Evolutionary conservation across 2,329 filamentous ascomycete species (phyloP), one percentile per base, ranked within the genome.

Genomic region (Colletotrichum gigasporum): DNA sequence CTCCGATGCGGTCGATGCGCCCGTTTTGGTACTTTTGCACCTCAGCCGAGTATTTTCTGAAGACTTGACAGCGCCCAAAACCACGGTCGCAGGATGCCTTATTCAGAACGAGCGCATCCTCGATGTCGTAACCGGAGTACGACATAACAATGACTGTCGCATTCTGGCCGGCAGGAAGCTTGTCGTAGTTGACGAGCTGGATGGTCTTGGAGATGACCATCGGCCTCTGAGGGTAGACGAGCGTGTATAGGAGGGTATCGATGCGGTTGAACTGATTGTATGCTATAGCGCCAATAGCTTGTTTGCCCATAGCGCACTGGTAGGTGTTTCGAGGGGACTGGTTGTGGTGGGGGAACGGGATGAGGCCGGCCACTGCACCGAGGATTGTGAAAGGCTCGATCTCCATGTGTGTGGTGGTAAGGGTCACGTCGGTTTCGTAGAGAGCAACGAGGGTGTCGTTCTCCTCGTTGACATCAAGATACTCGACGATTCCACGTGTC

Each of bases 291-390:
- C 96, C 96, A 75, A 99, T 98, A 37, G 96, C 96, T 91, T 99
- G 96, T 81, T 99, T 99, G 87, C 96, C 96, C 96, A 99, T 99
- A 80, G 96, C 96, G 80, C 95, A 97, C 84, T 98, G 95, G 74
- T 99, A 99, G 0, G 96, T 99, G 76, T 99, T 99, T 85, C 96
- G 87, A 9, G 96, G 96, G 14, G 96, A 99, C 77, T 99, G 96
- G 78, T 99, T 99, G 83, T 99, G 96, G 76, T 99, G 96, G 8
- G 96, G 96, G 74, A 98, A 99, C 4, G 96, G 96, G 75, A 99
- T 99, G 35, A 99, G 84, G 42, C 96, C 96, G 37, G 96, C 96
- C 24, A 99, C 96, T 47, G 96, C 96, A 24, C 96, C 96, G 12
- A 99, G 86, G 51, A 99, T 91, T 2, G 96, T 99, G 74, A 99